Base-by-base conservation (phyloP, 495 filamentous ascomycete genomes). In the Daldinia concentrica region DNA sequence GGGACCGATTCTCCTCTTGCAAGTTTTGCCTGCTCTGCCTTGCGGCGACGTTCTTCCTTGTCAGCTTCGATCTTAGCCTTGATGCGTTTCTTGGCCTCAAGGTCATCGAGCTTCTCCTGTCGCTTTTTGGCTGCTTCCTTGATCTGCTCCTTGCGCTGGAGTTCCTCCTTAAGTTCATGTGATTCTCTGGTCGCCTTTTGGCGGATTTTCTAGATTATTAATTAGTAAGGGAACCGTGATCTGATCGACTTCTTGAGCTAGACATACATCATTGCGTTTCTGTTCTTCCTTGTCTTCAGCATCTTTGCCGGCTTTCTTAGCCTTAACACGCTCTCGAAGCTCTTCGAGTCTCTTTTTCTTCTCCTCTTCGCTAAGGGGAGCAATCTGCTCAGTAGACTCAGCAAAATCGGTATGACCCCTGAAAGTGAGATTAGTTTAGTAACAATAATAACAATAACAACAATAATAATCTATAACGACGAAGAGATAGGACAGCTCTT, bases 61-160 rank as follows among this genome's bases (percentile, higher is more conserved):
- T 97, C 93, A 9, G 92, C 93, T 62, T 92, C 93, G 50, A 99
- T 98, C 83, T 91, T 93, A 57, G 92, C 93, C 81, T 92, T 91
- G 76, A 97, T 93, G 32, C 90, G 87, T 81, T 90, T 91, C 82
- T 94, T 95, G 5, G 94, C 95, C 50, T 91, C 92, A 39, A 91
- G 77, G n/a, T 98, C 95, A 6, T 91, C 92, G 36, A 86, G 83
- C 84, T 97, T 97, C 80, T 99, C 95, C 74, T 88, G 84, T 64
- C 90, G 87, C 82, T 97, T 96, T 67, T 88, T 86, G 57, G 89
- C 90, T 0, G 93, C 94, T 69, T 96, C 93, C 78, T 98, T 97
- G 72, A 97, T 82, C 74, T 90, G 90, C 82, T 98, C 92, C 76
- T 97, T 96, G 77, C 89, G 89, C 76, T 90, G 82, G 22, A 98